A percentile compares a stretch with the other conserved stretches of the same genome.
phyloP scores from a whole-genome alignment of 2,329 filamentous ascomycete species.

The Claviceps sp. region DNA sequence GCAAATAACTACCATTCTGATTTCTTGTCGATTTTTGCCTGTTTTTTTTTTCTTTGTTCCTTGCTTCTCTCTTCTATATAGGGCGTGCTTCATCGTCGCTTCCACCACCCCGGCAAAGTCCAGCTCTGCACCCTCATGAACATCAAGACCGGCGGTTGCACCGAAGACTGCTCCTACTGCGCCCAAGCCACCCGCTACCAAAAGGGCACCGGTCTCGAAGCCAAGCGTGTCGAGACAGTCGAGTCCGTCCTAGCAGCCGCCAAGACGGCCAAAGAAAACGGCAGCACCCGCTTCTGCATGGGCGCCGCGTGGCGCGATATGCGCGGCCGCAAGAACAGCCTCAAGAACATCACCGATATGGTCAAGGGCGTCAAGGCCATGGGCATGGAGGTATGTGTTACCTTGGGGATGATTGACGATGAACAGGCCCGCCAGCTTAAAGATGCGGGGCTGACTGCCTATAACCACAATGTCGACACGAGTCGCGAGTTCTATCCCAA shows the following conservation, averaged over 20 bases:
- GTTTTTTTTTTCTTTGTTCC: neutral
- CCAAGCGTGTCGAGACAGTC: slow-evolving; percentile 66
- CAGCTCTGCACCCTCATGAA: slow-evolving; percentile 94
- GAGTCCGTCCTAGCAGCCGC: slow-evolving; percentile 71
- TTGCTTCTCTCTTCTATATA: slow-evolving; percentile 20
- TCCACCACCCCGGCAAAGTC: slow-evolving; percentile 71
- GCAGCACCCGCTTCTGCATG: slow-evolving; percentile 90
- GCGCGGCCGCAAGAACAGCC: slow-evolving; percentile 71
- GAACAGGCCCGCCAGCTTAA: slow-evolving; percentile 72
- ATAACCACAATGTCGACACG: slow-evolving; percentile 92
- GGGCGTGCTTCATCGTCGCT: slow-evolving; percentile 68
- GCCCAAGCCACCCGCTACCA: slow-evolving; percentile 74
- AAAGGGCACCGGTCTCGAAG: slow-evolving; percentile 63
- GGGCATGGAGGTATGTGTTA: slow-evolving; percentile 90
- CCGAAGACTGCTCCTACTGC: slow-evolving; percentile 87
- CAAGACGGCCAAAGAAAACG: slow-evolving; percentile 63
- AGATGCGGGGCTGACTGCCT: slow-evolving; percentile 72
- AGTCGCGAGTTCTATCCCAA: slow-evolving; percentile 78
- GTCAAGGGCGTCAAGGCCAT: slow-evolving; percentile 65
- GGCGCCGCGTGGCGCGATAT: slow-evolving; percentile 90
- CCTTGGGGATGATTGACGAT: slow-evolving; percentile 79
- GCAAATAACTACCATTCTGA: neutral
- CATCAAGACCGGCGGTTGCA: slow-evolving; percentile 89
- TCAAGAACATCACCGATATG: slow-evolving; percentile 80
- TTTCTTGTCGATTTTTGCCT: too few relatives aligned